Conservation (phyloP, 2,329 filamentous ascomycete species). For the Pseudogymnoascus sp. region DNA sequence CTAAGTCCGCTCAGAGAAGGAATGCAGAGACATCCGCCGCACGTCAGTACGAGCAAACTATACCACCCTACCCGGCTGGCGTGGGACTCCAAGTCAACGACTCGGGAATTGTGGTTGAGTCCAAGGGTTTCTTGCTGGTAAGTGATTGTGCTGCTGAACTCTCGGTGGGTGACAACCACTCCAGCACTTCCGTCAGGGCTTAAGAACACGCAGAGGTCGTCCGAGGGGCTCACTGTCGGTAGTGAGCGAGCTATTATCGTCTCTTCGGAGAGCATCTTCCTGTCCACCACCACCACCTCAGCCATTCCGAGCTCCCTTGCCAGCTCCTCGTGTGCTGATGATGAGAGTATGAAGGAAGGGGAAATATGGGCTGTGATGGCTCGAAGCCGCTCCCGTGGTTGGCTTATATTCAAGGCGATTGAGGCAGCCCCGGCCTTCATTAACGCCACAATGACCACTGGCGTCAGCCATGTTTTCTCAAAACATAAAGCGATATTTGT, state of each 20-base stretch:
- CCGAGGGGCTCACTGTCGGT: not conserved
- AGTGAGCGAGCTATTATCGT: not conserved
- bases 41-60: constrained; percentile 6
- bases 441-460: constrained; percentile 26
- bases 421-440: constrained; percentile 26
- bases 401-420: constrained; percentile 25
- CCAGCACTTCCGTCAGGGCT: not conserved
- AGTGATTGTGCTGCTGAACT: not conserved
- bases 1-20: constrained; percentile 12
- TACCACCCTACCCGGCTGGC: not conserved
- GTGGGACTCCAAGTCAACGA: not conserved
- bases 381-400: constrained; percentile 6
- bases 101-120: not conserved
- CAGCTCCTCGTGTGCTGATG: not conserved
- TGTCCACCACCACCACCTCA: not conserved
- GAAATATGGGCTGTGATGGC: not conserved
- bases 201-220: not conserved
- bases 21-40: constrained; percentile 18
- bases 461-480: constrained; percentile 24
- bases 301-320: not conserved
- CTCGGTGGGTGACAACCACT: not conserved
- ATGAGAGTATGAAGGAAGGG: not conserved
- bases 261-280: not conserved
- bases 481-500: constrained; percentile 20
- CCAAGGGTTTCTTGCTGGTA: not conserved